phyloP scores from a whole-genome alignment of 257 asterid genomes.

The Nicotiana tabacum region DNA sequence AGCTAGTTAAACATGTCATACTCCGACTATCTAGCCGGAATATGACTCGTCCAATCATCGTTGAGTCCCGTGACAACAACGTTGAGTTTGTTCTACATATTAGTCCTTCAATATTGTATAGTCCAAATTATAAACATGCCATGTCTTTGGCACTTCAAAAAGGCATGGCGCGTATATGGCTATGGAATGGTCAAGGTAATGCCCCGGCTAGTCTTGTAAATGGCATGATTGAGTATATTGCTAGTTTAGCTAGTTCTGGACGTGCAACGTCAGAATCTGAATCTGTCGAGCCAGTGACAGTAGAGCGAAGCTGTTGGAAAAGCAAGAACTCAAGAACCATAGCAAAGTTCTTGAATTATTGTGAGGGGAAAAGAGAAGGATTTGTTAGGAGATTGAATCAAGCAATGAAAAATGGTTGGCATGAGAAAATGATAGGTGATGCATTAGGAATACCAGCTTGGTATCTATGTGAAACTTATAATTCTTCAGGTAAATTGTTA shows the following conservation, averaged over 20 bases:
- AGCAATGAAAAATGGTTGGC: constrained; percentile 50
- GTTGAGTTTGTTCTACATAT: constrained; percentile 29
- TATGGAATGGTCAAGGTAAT: constrained; percentile 44
- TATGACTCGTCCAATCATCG: constrained; percentile 15
- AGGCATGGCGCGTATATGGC: constrained; percentile 52
- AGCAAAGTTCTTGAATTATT: constrained; percentile 36
- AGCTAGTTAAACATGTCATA: constrained; percentile 29
- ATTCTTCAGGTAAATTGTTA: constrained; percentile 7
- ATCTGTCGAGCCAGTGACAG: background rate
- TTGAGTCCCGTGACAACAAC: constrained; percentile 9
- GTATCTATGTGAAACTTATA: constrained; percentile 25
- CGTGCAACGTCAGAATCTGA: background rate
- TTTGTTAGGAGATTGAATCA: constrained; percentile 58
- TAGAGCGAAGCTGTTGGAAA: constrained; percentile 26
- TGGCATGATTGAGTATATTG: constrained; percentile 51
- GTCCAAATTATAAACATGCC: constrained; percentile 19
- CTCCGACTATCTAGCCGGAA: constrained; percentile 31
- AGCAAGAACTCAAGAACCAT: constrained; percentile 21
- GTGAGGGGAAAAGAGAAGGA: constrained; percentile 44
- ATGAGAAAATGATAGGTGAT: constrained; percentile 34
- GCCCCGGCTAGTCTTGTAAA: constrained; percentile 36
- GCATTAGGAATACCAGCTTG: constrained; percentile 38
- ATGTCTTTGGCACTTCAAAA: constrained; percentile 29
- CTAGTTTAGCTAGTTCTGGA: background rate
- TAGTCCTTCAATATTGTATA: constrained; percentile 36